Evolutionary conservation across 1,284 basidiomycete genomes (phyloP).

Genomic region (Neonothopanus nambi): DNA sequence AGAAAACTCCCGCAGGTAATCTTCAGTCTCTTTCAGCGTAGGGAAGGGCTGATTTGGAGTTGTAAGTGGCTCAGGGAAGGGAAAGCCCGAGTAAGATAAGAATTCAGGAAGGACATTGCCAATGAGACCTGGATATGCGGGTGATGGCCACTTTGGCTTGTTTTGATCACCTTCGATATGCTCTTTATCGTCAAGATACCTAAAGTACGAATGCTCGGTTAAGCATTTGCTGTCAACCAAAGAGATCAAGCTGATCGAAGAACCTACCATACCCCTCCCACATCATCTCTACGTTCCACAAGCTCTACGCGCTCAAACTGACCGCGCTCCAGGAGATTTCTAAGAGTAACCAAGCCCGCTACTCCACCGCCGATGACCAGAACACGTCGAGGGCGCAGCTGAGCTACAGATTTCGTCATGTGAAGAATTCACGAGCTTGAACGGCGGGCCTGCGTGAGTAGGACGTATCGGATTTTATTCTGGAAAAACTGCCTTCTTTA

Average conservation of each 20-base stretch:
- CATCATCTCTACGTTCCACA: constrained; percentile 43
- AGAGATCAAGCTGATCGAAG: too few species aligned
- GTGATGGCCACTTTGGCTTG: constrained; percentile 40
- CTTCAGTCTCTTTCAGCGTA: constrained; percentile 40
- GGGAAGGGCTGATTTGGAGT: constrained; percentile 43
- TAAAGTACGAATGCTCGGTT: background rate
- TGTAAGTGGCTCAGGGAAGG: constrained; percentile 32
- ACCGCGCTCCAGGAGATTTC: constrained; percentile 37
- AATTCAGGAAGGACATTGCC: constrained; percentile 51
- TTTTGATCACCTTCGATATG: constrained; percentile 4
- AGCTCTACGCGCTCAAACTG: constrained; percentile 40
- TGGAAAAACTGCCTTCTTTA: background rate
- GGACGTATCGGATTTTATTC: background rate
- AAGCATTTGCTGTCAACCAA: too few species aligned
- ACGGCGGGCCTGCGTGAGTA: background rate
- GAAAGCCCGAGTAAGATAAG: constrained; percentile 39
- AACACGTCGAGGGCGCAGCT: constrained; percentile 25
- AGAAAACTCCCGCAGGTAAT: constrained; percentile 40
- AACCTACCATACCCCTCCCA: constrained; percentile 49
- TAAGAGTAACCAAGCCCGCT: constrained; percentile 42
- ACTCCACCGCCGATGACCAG: constrained; percentile 46
- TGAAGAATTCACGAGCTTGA: background rate
- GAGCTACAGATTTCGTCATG: background rate
- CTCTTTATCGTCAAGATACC: constrained; percentile 2
- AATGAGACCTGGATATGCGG: constrained; percentile 45